Percentiles rank a stretch among this genome's conserved stretches.
Conservation (phyloP, 768 basidiomycete species). For the Kwoniella europaea region DNA sequence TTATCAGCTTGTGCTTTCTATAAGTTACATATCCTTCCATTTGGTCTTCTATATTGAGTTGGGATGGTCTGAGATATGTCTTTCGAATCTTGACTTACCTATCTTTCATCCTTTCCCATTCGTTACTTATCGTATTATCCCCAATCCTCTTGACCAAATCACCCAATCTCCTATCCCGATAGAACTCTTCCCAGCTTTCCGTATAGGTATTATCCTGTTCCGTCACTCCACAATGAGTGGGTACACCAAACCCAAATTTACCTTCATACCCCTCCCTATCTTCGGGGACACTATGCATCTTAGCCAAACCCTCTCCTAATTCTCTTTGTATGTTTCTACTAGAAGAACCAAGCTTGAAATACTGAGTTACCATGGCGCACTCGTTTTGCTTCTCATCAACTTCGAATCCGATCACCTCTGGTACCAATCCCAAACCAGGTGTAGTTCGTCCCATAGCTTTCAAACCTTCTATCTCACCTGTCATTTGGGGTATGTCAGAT, state of each 20-base stretch:
- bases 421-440: slow-evolving; percentile 19
- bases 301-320: slow-evolving; percentile 40
- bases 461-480: slow-evolving; percentile 29
- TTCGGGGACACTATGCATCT: slow-evolving; percentile 40
- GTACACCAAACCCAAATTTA: slow-evolving; percentile 44
- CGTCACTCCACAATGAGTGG: slow-evolving; percentile 54
- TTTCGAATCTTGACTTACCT: slow-evolving; percentile 30
- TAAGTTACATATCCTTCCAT: no score
- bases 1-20: no score
- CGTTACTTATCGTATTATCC: slow-evolving; percentile 32
- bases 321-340: slow-evolving; percentile 30
- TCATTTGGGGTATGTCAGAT: slow-evolving; percentile 24
- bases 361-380: slow-evolving; percentile 47
- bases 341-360: slow-evolving; percentile 30
- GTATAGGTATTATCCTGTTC: slow-evolving; percentile 55
- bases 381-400: slow-evolving; percentile 16
- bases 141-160: slow-evolving; percentile 46
- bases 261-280: slow-evolving; percentile 28
- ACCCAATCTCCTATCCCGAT: slow-evolving; percentile 46
- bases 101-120: slow-evolving; percentile 39
- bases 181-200: slow-evolving; percentile 51
- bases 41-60: no score
- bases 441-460: slow-evolving; percentile 27
- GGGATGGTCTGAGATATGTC: no score
- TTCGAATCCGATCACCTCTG: slow-evolving; percentile 32